Evolutionary conservation across 2,329 filamentous ascomycete genomes (phyloP).

Genomic region (Delphinella strobiligena): DNA sequence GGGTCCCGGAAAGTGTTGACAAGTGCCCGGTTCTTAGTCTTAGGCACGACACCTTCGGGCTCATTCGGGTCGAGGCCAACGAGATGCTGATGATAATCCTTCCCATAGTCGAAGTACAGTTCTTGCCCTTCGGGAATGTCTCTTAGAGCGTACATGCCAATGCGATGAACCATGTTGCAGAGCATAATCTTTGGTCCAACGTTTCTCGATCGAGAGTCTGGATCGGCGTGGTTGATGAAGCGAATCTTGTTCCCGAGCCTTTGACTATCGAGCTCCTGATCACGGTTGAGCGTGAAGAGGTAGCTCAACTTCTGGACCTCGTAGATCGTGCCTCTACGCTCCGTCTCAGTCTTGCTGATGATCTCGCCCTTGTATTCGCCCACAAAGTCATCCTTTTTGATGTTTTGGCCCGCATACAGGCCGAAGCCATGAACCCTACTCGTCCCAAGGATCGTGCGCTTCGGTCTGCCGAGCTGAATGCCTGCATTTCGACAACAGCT

Average conservation of each 20-base stretch:
- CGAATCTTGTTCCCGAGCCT: slow-evolving; percentile 69
- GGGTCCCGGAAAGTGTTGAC: background rate
- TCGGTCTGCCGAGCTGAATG: slow-evolving; percentile 56
- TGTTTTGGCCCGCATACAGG: slow-evolving; percentile 57
- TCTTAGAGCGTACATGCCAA: slow-evolving; percentile 57
- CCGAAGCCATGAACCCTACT: slow-evolving; percentile 67
- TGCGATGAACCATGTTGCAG: slow-evolving; percentile 62
- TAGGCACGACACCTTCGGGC: background rate
- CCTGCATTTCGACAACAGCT: slow-evolving; percentile 59
- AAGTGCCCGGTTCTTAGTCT: background rate
- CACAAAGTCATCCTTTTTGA: slow-evolving; percentile 58
- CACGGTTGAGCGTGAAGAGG: slow-evolving; percentile 40
- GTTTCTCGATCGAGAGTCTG: slow-evolving; percentile 28
- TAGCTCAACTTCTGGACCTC: slow-evolving; percentile 52
- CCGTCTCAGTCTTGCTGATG: slow-evolving; percentile 56
- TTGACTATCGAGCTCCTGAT: slow-evolving; percentile 55
- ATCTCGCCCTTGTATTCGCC: slow-evolving; percentile 74
- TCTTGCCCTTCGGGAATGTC: slow-evolving; percentile 63
- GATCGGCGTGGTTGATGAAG: slow-evolving; percentile 67
- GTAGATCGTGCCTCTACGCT: slow-evolving; percentile 56
- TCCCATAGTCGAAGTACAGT: slow-evolving; percentile 69
- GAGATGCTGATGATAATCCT: slow-evolving; percentile 8
- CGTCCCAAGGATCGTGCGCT: slow-evolving; percentile 55
- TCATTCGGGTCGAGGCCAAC: slow-evolving; percentile 5
- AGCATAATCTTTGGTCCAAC: slow-evolving; percentile 57